Base-by-base conservation (phyloP, 495 filamentous ascomycete genomes). In the Diplogelasinospora grovesii region DNA sequence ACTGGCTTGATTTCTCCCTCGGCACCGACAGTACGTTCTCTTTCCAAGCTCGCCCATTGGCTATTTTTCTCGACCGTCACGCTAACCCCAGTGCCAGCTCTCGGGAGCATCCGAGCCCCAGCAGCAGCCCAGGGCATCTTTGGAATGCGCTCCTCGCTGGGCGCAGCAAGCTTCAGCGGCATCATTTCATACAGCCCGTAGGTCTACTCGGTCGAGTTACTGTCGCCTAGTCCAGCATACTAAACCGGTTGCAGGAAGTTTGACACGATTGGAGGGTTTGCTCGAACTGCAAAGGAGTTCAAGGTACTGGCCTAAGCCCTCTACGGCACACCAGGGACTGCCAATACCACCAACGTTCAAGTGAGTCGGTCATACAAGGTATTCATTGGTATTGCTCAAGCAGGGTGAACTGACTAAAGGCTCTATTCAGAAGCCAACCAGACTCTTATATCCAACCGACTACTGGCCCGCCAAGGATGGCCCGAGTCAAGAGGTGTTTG, bases 1-100 rank as follows among this genome's bases (percentile, higher is more conserved):
- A 28, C 16, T 48, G 45, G 45, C 32, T 48, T 3, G 45, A 48
- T 16, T 36, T 36, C 18, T 16, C 45, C 0, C 15, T 48, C 31
- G 45, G 38, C 3, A 48, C 38, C 4, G 45, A 48, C 15, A 48
- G 41, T 38, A 30, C 29, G 34, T 18, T 18, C 22, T 19, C 24
- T 23, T 10, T 1, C 7, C 22, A 25, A 23, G 14, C 7, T 6
- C n/a, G 18, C 13, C 4, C 8, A 10, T 23, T 38, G 20, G 3
- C 28, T 38, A 15, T n/a, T n/a, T n/a, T 1, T 3, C 8, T 15
- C 11, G 10, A 3, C 3, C 8, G 22, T 6, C 13, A 3, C 13
- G 9, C 40, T 32, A 8, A 34, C 13, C 11, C 10, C 8, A 1
- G 5, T 13, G 18, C 11, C 15, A 45, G 41, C 45, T 8, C 32